These are phyloP conservation scores for Aegilops sharonensis DNA, from an alignment of 176 grass and related monocot genomes.

Conservation along the genomic window DNA sequence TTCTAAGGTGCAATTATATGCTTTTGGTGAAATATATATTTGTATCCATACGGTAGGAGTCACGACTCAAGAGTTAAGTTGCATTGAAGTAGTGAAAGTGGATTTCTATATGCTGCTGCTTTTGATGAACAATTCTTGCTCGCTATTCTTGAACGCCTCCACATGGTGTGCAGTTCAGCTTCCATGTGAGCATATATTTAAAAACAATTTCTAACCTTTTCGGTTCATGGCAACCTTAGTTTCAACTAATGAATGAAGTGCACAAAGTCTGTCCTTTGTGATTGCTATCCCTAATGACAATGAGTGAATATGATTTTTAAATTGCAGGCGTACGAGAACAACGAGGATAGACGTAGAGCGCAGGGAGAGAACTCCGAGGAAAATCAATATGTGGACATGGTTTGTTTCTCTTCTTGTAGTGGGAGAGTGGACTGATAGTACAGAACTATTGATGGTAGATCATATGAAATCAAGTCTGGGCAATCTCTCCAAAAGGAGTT, in stretches of 20 bases:
- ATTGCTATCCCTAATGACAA: constrained; percentile 6
- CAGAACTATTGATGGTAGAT: neutral
- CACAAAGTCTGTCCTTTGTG: constrained; percentile 10
- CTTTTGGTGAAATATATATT: constrained; percentile 6
- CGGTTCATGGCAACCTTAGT: constrained; percentile 12
- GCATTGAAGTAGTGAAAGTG: constrained; percentile 17
- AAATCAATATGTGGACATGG: constrained; percentile 67
- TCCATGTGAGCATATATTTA: neutral
- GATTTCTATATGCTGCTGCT: constrained; percentile 8
- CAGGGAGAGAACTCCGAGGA: constrained; percentile 66
- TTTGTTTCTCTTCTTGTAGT: constrained; percentile 31
- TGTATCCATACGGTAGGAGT: neutral
- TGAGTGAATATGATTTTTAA: constrained; percentile 22
- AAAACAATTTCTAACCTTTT: constrained; percentile 19
- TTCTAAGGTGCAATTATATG: constrained; percentile 7
- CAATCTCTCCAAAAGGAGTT: neutral
- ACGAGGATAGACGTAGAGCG: constrained; percentile 71
- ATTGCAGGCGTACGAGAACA: constrained; percentile 72
- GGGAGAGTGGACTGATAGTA: constrained; percentile 6
- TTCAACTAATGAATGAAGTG: neutral
- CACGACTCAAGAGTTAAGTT: neutral
- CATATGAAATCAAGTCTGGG: neutral
- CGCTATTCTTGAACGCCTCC: neutral
- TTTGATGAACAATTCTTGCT: constrained; percentile 4
- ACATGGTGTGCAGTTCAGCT: neutral